These are phyloP conservation scores for Fusarium sp. DNA, from an alignment of 2,329 filamentous ascomycete species.

Conservation along the genomic window DNA sequence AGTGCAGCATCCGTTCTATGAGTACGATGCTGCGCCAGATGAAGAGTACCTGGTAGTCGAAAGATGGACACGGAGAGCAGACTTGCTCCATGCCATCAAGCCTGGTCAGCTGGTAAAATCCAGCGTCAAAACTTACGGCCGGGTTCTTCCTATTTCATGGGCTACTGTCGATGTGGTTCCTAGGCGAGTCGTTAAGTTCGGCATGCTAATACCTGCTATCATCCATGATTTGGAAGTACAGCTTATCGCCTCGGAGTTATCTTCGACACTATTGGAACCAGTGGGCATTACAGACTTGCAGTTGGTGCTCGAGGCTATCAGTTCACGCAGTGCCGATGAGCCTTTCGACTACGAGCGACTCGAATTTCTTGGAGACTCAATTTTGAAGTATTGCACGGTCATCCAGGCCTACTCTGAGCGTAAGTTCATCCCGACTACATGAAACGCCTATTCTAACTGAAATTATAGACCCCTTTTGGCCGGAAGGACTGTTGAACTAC, in stretches of 20 bases:
- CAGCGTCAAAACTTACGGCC: constrained; percentile 60
- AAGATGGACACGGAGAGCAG: constrained; percentile 68
- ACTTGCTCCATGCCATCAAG: constrained; percentile 68
- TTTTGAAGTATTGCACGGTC: constrained; percentile 82
- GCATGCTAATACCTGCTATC: constrained; percentile 80
- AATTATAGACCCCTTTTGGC: constrained; percentile 73
- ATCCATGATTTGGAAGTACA: constrained; percentile 77
- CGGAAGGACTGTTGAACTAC: constrained; percentile 81
- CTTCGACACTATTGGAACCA: constrained; percentile 50
- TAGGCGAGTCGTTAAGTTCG: constrained; percentile 63
- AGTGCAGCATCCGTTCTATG: constrained; percentile 57
- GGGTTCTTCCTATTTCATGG: constrained; percentile 62
- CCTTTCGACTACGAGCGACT: constrained; percentile 82
- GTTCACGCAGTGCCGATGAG: constrained; percentile 72
- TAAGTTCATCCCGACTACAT: constrained; percentile 52
- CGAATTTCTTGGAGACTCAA: constrained; percentile 88
- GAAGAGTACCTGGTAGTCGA: constrained; percentile 65
- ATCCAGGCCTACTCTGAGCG: constrained; percentile 72
- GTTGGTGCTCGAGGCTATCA: constrained; percentile 79
- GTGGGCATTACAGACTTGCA: constrained; percentile 68
- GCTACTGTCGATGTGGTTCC: constrained; percentile 67
- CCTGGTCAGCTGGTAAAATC: constrained; percentile 31
- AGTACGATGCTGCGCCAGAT: constrained; percentile 61
- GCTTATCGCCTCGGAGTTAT: constrained; percentile 74
- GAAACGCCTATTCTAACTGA: background rate